phyloP scores from a whole-genome alignment of 2,329 filamentous ascomycete genomes.

The Alternaria consortialis region DNA sequence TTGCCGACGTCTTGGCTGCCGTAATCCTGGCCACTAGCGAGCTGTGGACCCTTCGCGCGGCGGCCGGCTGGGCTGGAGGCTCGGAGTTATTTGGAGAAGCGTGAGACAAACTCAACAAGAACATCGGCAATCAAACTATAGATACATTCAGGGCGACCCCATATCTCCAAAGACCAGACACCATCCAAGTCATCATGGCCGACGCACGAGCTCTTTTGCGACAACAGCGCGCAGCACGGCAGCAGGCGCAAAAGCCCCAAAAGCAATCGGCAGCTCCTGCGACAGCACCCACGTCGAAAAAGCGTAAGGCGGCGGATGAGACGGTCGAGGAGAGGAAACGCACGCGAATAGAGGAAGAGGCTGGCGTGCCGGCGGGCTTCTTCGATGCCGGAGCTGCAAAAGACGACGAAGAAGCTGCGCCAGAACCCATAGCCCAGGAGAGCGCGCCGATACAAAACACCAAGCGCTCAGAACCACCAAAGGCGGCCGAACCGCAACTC shows the following conservation, averaged over 20 bases:
- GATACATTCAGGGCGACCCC: not conserved
- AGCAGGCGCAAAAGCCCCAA: slow-evolving; percentile 43
- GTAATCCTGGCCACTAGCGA: slow-evolving; percentile 17
- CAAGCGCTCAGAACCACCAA: slow-evolving; percentile 14
- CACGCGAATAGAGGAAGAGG: slow-evolving; percentile 43
- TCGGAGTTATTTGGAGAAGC: slow-evolving; percentile 10
- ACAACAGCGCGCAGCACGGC: slow-evolving; percentile 50
- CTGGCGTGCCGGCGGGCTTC: slow-evolving; percentile 47
- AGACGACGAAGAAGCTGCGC: slow-evolving; percentile 17
- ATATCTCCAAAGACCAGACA: not conserved
- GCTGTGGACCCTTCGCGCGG: slow-evolving; percentile 11
- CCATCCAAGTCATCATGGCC: slow-evolving; percentile 37
- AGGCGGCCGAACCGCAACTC: slow-evolving; percentile 19
- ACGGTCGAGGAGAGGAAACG: slow-evolving; percentile 43
- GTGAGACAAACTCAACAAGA: not conserved
- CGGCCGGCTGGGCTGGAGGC: not conserved
- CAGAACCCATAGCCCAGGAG: slow-evolving; percentile 1
- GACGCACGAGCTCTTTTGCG: slow-evolving; percentile 51
- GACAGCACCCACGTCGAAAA: slow-evolving; percentile 42
- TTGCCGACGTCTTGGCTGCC: slow-evolving; percentile 31
- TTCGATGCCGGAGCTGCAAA: slow-evolving; percentile 40
- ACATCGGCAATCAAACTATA: slow-evolving; percentile 1
- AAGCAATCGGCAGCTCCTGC: slow-evolving; percentile 43
- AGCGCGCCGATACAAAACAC: slow-evolving; percentile 9
- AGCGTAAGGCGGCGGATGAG: slow-evolving; percentile 48